Evolutionary conservation across 345 rosid species (phyloP).

Genomic region (Microcos paniculata): DNA sequence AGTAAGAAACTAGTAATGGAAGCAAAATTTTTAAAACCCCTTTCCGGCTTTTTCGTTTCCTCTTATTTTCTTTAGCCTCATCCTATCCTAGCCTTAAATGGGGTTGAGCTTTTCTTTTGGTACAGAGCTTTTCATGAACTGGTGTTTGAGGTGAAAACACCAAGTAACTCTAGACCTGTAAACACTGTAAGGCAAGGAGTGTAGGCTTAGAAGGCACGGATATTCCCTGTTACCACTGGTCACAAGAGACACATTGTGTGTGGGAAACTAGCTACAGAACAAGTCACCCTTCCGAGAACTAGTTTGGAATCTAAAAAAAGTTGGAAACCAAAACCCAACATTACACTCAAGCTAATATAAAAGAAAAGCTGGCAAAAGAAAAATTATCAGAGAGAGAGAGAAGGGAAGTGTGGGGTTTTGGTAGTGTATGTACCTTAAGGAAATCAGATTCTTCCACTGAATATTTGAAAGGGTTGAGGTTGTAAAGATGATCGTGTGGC

Average conservation of each 20-base stretch:
- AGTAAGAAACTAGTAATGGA: background rate
- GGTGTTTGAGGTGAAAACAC: slow-evolving; percentile 26
- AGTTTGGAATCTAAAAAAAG: slow-evolving; percentile 14
- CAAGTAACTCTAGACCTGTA: slow-evolving; percentile 11
- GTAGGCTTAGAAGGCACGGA: slow-evolving; percentile 20
- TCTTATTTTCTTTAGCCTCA: background rate
- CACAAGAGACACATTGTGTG: slow-evolving; percentile 3
- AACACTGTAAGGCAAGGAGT: background rate
- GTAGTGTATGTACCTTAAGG: slow-evolving; percentile 39
- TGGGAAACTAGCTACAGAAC: slow-evolving; percentile 9
- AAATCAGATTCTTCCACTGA: slow-evolving; percentile 34
- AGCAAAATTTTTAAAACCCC: background rate
- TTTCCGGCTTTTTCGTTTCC: background rate
- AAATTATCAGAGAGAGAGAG: background rate
- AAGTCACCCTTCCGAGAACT: background rate
- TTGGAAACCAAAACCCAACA: slow-evolving; percentile 24
- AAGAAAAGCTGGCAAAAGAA: slow-evolving; percentile 23
- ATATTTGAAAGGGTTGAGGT: slow-evolving; percentile 19
- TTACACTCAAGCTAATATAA: slow-evolving; percentile 35
- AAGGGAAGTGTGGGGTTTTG: background rate
- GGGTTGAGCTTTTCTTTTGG: background rate
- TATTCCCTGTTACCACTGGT: slow-evolving; percentile 29
- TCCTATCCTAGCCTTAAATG: background rate
- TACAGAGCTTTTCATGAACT: background rate
- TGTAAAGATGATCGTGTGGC: slow-evolving; percentile 27